A percentile compares a stretch with the other conserved stretches of the same genome.
Evolutionary conservation across 2,329 filamentous ascomycete genomes (phyloP).

Genomic region (Xylogone sp.): DNA sequence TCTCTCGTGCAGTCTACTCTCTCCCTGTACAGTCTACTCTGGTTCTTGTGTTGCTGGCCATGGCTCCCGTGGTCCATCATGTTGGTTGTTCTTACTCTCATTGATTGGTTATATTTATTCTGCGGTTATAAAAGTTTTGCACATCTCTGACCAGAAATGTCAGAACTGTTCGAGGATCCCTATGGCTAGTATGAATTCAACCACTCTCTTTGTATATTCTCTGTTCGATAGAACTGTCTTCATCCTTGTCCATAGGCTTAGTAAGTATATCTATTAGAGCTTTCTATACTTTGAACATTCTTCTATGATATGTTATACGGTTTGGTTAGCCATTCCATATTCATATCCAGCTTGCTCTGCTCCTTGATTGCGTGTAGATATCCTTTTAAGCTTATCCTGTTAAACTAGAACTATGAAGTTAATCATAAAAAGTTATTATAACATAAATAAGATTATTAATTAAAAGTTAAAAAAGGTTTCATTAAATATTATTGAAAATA

Average conservation of each 20-base stretch:
- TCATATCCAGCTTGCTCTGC: too few relatives aligned
- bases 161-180: conserved; percentile 19
- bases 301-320: conserved; percentile 26
- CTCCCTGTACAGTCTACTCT: background rate
- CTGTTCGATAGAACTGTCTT: conserved; percentile 30
- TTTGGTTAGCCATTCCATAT: too few relatives aligned
- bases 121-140: background rate
- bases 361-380: too few relatives aligned
- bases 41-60: too few relatives aligned
- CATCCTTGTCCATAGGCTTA: conserved; percentile 19
- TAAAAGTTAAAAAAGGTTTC: too few relatives aligned
- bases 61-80: background rate
- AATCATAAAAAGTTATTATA: too few relatives aligned
- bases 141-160: background rate
- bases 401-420: too few relatives aligned
- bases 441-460: too few relatives aligned
- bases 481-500: too few relatives aligned
- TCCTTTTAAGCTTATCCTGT: too few relatives aligned
- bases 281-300: conserved; percentile 26
- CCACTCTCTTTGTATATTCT: conserved; percentile 29
- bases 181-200: conserved; percentile 28
- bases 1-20: background rate
- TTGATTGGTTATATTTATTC: background rate
- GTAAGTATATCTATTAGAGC: conserved; percentile 21
- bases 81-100: background rate